Percentiles rank a stretch among this genome's conserved stretches.
These are phyloP conservation scores for Sporisorium exsertum DNA, from an alignment of 1,284 basidiomycete genomes.

Conservation along the genomic window DNA sequence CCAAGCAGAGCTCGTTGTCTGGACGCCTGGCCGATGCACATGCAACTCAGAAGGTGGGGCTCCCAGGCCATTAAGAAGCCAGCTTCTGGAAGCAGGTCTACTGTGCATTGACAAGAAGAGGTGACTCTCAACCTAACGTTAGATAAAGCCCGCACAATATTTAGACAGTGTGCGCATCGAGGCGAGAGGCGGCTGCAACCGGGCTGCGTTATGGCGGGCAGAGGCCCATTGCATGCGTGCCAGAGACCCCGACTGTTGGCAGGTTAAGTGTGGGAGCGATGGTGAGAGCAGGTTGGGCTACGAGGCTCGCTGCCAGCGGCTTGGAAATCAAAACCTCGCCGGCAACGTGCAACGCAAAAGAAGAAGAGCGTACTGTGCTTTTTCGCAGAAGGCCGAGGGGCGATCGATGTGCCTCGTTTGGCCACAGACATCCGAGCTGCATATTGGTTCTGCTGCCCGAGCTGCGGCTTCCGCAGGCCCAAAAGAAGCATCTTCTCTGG, in stretches of 20 bases:
- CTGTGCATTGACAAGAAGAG: neutral
- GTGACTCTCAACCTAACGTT: neutral
- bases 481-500: neutral
- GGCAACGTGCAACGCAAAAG: neutral
- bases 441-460: neutral
- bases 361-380: neutral
- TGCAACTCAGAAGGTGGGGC: neutral
- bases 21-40: neutral
- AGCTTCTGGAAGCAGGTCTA: conserved; percentile 1
- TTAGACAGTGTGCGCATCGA: neutral
- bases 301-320: neutral
- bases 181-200: neutral
- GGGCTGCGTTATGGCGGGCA: neutral
- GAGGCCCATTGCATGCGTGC: neutral
- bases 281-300: neutral
- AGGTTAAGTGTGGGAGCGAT: neutral
- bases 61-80: neutral
- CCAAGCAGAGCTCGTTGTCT: neutral
- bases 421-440: neutral
- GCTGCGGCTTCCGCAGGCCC: neutral
- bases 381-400: neutral
- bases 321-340: too few relatives aligned
- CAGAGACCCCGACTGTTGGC: neutral
- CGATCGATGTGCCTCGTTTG: neutral
- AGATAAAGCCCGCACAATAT: neutral